Evolutionary conservation across 1,284 basidiomycete species (phyloP).

Genomic region (Rhodotorula sp.): DNA sequence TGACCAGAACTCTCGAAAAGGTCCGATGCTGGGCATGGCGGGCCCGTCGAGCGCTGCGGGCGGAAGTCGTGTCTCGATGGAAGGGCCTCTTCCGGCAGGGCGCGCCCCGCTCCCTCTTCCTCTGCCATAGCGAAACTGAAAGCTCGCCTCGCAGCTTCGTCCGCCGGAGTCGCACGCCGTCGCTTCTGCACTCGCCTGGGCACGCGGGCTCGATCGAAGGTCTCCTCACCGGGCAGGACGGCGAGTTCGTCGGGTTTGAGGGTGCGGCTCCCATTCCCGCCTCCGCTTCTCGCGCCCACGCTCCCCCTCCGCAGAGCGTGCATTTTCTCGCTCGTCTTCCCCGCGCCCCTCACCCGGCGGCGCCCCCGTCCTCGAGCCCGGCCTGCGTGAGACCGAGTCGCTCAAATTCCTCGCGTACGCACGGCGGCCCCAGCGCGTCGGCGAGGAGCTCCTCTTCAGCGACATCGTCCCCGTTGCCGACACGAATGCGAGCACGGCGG

Average conservation of each 20-base stretch:
- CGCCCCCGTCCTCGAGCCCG: neutral
- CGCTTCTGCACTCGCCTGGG: constrained; percentile 5
- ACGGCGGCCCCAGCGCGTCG: constrained; percentile 11
- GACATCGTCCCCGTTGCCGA: constrained; percentile 41
- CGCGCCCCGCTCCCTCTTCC: neutral
- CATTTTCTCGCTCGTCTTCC: constrained; percentile 4
- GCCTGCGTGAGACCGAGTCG: constrained; percentile 29
- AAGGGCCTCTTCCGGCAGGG: constrained; percentile 17
- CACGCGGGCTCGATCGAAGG: neutral
- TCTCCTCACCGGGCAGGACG: neutral
- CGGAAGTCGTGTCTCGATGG: constrained; percentile 27
- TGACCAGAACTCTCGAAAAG: neutral
- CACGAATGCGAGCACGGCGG: constrained; percentile 45
- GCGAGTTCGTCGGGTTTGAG: neutral
- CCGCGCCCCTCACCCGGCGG: neutral
- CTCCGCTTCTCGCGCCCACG: too few relatives aligned
- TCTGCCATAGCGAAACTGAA: neutral
- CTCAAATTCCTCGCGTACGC: constrained; percentile 41
- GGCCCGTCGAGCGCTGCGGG: constrained; percentile 18
- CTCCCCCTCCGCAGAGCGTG: neutral
- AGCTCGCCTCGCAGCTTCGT: neutral
- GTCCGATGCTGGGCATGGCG: neutral
- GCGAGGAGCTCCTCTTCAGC: constrained; percentile 29
- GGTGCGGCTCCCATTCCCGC: neutral
- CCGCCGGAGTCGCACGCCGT: constrained; percentile 23